Percentiles rank a stretch among this genome's conserved stretches.
phyloP scores from a whole-genome alignment of 306 rosid genomes.

The Fragaria vesca region DNA sequence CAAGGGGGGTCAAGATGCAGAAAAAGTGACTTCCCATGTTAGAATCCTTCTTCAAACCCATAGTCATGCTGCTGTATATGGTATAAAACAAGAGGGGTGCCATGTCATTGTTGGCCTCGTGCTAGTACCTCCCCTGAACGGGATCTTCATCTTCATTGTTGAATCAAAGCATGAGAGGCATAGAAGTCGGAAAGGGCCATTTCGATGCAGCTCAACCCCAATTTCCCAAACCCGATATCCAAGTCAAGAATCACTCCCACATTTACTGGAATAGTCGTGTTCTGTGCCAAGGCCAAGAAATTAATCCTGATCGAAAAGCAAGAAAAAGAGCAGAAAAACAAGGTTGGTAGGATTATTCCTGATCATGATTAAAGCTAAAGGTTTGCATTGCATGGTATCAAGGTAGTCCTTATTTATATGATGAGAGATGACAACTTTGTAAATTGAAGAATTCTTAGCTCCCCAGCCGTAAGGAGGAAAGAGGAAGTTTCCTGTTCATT shows the following conservation, averaged over 20 bases:
- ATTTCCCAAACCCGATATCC: neutral
- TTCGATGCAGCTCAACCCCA: neutral
- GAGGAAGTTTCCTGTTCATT: neutral
- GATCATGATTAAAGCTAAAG: neutral
- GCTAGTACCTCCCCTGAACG: no score
- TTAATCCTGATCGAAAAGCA: no score
- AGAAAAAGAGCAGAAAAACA: neutral
- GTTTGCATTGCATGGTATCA: neutral
- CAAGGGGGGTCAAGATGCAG: no score
- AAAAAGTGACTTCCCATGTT: no score
- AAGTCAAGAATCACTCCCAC: slow-evolving; percentile 15
- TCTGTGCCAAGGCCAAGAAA: neutral
- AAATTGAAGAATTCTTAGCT: neutral
- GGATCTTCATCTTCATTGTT: no score
- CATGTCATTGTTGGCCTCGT: no score
- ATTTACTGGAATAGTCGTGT: slow-evolving; percentile 2
- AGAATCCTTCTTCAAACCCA: no score
- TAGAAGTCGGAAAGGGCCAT: slow-evolving; percentile 16
- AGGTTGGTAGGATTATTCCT: neutral
- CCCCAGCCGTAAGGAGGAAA: neutral
- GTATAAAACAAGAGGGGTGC: no score
- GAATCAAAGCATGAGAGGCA: slow-evolving; percentile 1
- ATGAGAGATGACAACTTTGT: no score
- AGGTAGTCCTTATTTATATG: neutral
- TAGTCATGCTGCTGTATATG: no score